These are phyloP conservation scores for Pichia sp. DNA, from an alignment of 1,139 yeast species.

Conservation along the genomic window DNA sequence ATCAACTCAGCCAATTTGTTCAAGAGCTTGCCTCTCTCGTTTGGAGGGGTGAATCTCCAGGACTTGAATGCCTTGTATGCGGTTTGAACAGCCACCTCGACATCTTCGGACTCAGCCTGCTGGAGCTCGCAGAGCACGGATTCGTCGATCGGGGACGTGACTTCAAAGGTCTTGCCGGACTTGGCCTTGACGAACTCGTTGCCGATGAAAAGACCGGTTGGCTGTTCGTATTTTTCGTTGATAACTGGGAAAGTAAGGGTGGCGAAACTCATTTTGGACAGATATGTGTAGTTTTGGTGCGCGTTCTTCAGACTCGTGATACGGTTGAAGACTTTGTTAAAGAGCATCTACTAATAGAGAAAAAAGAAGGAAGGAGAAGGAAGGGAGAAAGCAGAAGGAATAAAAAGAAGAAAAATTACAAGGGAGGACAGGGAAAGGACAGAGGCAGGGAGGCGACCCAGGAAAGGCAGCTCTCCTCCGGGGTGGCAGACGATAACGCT, in stretches of 20 bases:
- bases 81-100: constrained; percentile 54
- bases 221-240: constrained; percentile 52
- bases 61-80: constrained; percentile 49
- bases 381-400: neutral
- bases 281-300: neutral
- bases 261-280: constrained; percentile 16
- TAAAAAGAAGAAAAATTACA: neutral
- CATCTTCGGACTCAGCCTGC: constrained; percentile 55
- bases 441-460: neutral
- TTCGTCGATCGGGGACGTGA: constrained; percentile 54
- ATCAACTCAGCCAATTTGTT: constrained; percentile 62
- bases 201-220: constrained; percentile 63
- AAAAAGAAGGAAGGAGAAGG: neutral
- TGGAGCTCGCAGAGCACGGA: constrained; percentile 50
- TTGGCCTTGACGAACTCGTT: constrained; percentile 52
- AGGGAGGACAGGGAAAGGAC: neutral
- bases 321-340: neutral
- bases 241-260: constrained; percentile 30
- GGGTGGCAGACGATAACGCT: neutral
- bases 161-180: constrained; percentile 48
- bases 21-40: constrained; percentile 54
- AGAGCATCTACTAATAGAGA: neutral
- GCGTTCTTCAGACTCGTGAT: neutral
- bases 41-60: constrained; percentile 47
- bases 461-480: neutral